Percentiles rank a stretch among this genome's conserved stretches.
Evolutionary conservation across 2,329 filamentous ascomycete genomes (phyloP).

Genomic region (Metarhizium robertsii): DNA sequence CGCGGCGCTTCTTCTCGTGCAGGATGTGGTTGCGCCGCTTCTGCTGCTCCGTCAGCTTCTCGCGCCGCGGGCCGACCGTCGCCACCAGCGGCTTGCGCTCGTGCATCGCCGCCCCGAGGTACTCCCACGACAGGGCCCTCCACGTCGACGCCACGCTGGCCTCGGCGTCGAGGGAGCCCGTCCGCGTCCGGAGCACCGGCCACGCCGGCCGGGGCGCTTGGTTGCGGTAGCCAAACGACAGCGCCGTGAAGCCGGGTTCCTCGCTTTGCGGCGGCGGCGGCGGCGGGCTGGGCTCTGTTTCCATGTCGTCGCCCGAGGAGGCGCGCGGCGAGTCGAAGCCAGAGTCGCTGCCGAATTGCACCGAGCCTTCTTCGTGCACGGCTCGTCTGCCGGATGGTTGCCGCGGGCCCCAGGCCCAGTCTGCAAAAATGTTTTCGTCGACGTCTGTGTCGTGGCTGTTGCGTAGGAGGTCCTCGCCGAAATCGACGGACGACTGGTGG

Average conservation of each 20-base stretch:
- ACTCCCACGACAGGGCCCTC: not conserved
- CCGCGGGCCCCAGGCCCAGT: not conserved
- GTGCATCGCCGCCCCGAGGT: not conserved
- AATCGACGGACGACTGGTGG: constrained; percentile 1
- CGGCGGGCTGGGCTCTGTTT: not conserved
- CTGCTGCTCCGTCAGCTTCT: not conserved
- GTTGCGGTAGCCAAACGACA: no score
- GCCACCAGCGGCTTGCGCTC: not conserved
- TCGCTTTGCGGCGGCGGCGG: no score
- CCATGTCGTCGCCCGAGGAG: no score
- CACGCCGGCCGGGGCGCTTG: not conserved
- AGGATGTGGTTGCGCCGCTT: constrained; percentile 4
- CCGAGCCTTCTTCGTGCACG: not conserved
- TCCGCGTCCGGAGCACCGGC: not conserved
- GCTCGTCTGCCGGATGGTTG: not conserved
- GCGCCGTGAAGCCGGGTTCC: no score
- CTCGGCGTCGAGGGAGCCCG: not conserved
- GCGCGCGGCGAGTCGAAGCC: not conserved
- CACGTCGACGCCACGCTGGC: not conserved
- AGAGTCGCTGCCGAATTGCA: not conserved
- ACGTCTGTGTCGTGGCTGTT: not conserved
- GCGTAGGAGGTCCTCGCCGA: constrained; percentile 1
- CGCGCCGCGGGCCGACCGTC: not conserved
- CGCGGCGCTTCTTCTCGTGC: constrained; percentile 3
- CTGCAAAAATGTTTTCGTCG: constrained; percentile 3